Conservation (phyloP, 2,329 filamentous ascomycete species). For the Fusarium sp. region DNA sequence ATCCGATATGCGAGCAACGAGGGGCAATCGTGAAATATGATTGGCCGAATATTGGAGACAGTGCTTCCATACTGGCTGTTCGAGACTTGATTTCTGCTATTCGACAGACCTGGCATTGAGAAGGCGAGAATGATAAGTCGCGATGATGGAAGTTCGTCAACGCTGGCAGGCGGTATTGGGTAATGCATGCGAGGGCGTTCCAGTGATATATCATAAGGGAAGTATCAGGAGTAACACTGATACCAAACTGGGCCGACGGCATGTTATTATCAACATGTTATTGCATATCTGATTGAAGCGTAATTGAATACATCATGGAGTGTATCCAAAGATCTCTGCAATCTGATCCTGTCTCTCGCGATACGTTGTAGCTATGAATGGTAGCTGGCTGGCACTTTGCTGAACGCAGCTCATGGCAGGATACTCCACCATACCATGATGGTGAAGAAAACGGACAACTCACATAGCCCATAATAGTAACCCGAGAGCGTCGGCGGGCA, state of each 20-base stretch:
- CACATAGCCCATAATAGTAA: constrained; percentile 17
- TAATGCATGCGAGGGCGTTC: not conserved
- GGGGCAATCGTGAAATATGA: constrained; percentile 6
- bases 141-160: not conserved
- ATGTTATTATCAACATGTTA: constrained; percentile 11
- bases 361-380: not conserved
- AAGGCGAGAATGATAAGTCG: not conserved
- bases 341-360: constrained; percentile 2
- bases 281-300: not conserved
- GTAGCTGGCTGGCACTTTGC: not conserved
- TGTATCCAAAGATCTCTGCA: constrained; percentile 2
- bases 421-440: not conserved
- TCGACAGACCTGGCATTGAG: constrained; percentile 9
- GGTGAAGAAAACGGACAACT: not conserved
- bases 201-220: constrained; percentile 1
- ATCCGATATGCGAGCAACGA: constrained; percentile 27
- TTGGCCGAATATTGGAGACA: constrained; percentile 20
- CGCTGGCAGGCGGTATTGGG: not conserved
- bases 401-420: not conserved
- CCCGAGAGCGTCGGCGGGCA: constrained; percentile 18
- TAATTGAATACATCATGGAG: constrained; percentile 5
- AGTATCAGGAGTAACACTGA: constrained; percentile 5
- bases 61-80: constrained; percentile 3
- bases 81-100: constrained; percentile 6
- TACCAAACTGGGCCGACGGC: not conserved